Evolutionary conservation across 1,139 yeast species (phyloP).

Genomic region (Candida freyschussii): DNA sequence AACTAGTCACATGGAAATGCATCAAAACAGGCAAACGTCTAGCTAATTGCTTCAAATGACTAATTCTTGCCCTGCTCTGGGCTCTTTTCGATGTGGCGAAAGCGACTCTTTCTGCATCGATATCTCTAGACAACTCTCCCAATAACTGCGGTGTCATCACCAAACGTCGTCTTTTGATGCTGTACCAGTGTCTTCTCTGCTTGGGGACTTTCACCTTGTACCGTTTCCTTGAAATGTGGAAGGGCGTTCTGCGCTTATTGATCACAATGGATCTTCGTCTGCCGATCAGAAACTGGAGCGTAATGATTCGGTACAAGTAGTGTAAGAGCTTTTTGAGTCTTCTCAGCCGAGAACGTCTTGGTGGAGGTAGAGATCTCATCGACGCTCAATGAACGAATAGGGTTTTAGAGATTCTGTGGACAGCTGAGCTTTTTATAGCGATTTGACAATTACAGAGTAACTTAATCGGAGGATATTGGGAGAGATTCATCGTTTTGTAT

Average conservation of each 20-base stretch:
- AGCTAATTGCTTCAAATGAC: no score
- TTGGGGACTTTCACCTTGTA: constrained; percentile 21
- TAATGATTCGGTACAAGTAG: constrained; percentile 12
- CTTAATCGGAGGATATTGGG: no score
- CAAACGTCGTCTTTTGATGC: constrained; percentile 7
- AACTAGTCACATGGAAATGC: no score
- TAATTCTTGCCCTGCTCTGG: no score
- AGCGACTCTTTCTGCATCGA: constrained; percentile 2
- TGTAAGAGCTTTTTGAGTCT: constrained; percentile 13
- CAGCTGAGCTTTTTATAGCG: no score
- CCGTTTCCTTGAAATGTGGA: constrained; percentile 19
- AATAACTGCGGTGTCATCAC: constrained; percentile 11
- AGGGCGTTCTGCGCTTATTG: constrained; percentile 20
- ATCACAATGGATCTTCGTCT: constrained; percentile 11
- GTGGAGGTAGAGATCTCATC: constrained; percentile 26
- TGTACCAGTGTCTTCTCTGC: constrained; percentile 5
- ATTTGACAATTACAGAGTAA: no score
- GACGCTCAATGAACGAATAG: no score
- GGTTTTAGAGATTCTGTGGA: no score
- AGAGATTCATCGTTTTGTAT: no score
- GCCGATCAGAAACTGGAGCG: constrained; percentile 16
- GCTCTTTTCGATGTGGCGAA: constrained; percentile 1
- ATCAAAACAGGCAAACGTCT: no score
- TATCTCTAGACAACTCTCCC: constrained; percentile 10
- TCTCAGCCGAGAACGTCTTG: constrained; percentile 21